Base-by-base conservation (phyloP, 2,329 filamentous ascomycete species). In the Aspergillus costaricaensis region DNA sequence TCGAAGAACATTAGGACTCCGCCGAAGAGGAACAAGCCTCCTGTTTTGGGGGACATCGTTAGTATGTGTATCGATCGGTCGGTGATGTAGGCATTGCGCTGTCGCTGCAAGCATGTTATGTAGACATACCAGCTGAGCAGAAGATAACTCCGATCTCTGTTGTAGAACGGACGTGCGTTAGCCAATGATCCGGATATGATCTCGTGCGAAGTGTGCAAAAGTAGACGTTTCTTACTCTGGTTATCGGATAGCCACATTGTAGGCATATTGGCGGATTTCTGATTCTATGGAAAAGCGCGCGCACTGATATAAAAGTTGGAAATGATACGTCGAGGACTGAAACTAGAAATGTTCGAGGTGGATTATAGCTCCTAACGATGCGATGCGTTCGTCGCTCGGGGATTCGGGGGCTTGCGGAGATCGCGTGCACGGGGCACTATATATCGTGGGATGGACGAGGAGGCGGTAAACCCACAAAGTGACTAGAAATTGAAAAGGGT, bases 1-100 rank as follows among this genome's bases (percentile, higher is more conserved):
- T 99, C 95, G 81, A 99, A 99, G 82, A 99, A 98, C 79, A 99
- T 86, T 79, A 99, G 85, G 9, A 99, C 91, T 62, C 95, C 95
- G 73, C 92, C 91, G 74, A 97, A 86, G 59, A 99, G 86, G 83
- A 99, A 99, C 82, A 98, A 89, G 67, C 91, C 92, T 77, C 94
- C 94, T 96, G 75, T 44, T 44, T 50, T 43, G n/a, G 62, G 21
- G 43, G 64, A 36, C 32, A 36, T 57, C 57, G 57, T 61, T 63
- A 72, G 55, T 66, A 55, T 47, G 4, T 55, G 27, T 10, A 17
- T 25, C 5, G 6, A 21, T 6, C 41, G 30, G 49, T 47, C n/a
- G 23, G 10, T 23, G 14, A 19, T 27, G n/a, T 6, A 4, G 6
- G 15, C 19, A 32, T 19, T 8, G 25, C 1, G 47, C 1, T 32